Conservation (phyloP, 2,329 filamentous ascomycete species). For the Rhynchosporium graminicola region DNA sequence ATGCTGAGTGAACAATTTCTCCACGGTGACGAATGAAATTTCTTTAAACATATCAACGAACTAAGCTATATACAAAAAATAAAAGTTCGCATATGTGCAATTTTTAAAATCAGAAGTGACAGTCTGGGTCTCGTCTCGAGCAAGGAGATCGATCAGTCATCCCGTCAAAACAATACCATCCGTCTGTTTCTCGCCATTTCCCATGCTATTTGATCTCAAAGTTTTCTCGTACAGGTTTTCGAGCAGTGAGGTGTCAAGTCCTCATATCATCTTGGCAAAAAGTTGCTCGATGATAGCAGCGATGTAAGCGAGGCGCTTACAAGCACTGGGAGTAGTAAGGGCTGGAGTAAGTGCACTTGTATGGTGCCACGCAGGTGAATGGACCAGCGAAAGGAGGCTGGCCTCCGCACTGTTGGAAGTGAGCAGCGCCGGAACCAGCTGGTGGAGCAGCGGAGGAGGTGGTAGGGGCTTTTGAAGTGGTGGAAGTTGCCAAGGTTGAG, state of each 20-base stretch:
- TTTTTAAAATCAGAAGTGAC: conserved; percentile 11
- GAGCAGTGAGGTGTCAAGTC: not conserved
- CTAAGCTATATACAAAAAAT: conserved; percentile 14
- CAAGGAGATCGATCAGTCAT: not conserved
- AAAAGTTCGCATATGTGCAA: conserved; percentile 3
- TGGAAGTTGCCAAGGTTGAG: conserved; percentile 20
- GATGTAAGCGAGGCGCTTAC: conserved; percentile 27
- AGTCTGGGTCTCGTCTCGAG: conserved; percentile 3
- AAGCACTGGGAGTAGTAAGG: conserved; percentile 44
- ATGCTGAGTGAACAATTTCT: not conserved
- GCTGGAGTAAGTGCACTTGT: conserved; percentile 35
- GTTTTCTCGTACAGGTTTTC: not conserved
- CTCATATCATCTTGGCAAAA: not conserved
- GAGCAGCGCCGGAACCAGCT: conserved; percentile 22
- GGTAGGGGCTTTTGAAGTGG: not conserved
- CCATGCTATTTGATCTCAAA: not conserved
- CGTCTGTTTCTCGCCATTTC: conserved; percentile 8
- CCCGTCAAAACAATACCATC: not conserved
- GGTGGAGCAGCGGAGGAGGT: conserved; percentile 8
- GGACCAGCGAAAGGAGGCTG: conserved; percentile 40
- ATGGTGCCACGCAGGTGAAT: conserved; percentile 36
- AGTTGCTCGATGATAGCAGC: not conserved
- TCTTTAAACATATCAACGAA: not conserved
- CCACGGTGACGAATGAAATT: conserved; percentile 11
- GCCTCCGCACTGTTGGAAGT: conserved; percentile 43